Base-by-base conservation (phyloP, 108 stramenopile genomes). In the Hondaea fermentalgiana region DNA sequence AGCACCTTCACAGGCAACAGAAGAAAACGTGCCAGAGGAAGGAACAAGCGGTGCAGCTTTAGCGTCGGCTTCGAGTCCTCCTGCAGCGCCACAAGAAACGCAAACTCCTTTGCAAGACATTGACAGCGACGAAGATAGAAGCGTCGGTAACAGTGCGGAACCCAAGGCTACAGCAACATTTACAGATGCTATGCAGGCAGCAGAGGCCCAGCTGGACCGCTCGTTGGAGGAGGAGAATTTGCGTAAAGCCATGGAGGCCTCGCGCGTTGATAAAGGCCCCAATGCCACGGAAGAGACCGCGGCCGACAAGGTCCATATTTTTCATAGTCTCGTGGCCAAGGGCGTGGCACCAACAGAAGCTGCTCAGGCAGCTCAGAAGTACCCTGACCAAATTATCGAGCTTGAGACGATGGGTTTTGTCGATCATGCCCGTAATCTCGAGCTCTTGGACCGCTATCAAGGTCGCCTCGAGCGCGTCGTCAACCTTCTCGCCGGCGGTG, bases 381-480 rank as follows among this genome's bases (percentile, higher is more conserved):
- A 25, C 49, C 23, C 49, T 12, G 16, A 23, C 45, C 76, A 83
- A 4, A 21, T 83, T 23, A 2, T 83, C 0, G 76, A 47, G 12
- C 76, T 83, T 17, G 76, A 83, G 28, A 53, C 76, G 0, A 83
- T 83, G 76, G 76, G 76, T 28, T 83, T 83, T 53, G 51, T 12
- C 12, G 76, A 83, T 17, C 76, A 83, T 23, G 16, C 51, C 10
- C 45, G 51, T 6, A 83, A 53, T 28, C n/a, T 83, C 45, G 76
- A 47, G 51, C 76, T 83, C 49, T 45, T 83, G 10, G 76, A 83
- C 43, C 45, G 51, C 45, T 83, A 83, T 35, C 76, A 83, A 23
- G 76, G 76, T 23, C 76, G 76, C 10, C 76, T 83, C 49, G 76
- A 83, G 51, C 45, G 76, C 49, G 76, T 83, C 25, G 76, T 83